Evolutionary conservation across 2,329 filamentous ascomycete species (phyloP).

Genomic region (Macrophomina phaseolina): DNA sequence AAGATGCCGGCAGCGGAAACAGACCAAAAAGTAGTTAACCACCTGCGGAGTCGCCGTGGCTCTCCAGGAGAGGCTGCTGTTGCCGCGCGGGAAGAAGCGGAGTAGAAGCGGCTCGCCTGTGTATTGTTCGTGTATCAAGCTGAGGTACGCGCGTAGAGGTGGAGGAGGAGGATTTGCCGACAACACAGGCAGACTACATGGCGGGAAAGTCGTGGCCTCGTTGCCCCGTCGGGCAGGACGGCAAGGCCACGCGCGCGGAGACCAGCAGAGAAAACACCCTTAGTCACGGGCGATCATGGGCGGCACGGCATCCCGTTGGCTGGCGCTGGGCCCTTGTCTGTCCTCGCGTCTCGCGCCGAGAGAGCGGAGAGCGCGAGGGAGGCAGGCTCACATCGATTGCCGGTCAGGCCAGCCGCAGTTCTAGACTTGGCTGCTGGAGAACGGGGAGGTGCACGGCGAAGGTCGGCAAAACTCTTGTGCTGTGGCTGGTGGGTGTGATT

Average conservation of each 20-base stretch:
- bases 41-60: not conserved
- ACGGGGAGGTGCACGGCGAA: not conserved
- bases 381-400: not conserved
- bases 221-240: not conserved
- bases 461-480: not conserved
- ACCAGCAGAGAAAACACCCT: not conserved
- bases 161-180: not conserved
- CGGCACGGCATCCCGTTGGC: constrained; percentile 12
- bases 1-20: not conserved
- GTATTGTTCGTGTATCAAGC: not conserved
- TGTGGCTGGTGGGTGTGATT: not conserved
- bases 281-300: constrained; percentile 10
- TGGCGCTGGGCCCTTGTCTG: not conserved
- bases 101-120: not conserved
- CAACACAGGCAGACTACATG: no score
- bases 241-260: not conserved
- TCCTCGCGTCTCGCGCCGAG: not conserved
- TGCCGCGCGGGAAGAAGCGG: constrained; percentile 11
- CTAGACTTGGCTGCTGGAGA: not conserved
- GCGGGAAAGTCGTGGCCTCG: not conserved
- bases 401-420: not conserved
- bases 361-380: not conserved
- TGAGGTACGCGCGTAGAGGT: constrained; percentile 3
- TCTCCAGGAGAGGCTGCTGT: not conserved
- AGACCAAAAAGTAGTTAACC: not conserved